phyloP scores from a whole-genome alignment of 1,284 basidiomycete genomes.

The Afroboletus lepidellus region DNA sequence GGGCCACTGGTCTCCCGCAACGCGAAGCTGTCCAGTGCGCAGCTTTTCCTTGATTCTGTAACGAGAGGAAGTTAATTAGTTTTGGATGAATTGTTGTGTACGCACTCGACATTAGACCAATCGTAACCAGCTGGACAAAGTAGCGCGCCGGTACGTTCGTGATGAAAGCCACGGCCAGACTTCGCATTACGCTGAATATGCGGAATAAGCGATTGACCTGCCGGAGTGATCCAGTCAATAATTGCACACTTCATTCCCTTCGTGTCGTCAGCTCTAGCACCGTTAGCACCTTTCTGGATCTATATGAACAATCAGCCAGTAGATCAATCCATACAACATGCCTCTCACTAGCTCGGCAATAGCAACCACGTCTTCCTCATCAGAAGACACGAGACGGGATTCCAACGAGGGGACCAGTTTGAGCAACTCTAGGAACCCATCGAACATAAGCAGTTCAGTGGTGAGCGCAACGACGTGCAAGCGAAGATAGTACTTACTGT shows the following conservation, averaged over 20 bases:
- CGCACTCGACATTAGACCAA: background rate
- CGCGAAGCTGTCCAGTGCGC: background rate
- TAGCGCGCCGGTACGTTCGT: background rate
- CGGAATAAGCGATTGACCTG: background rate
- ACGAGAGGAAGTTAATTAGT: too few relatives aligned
- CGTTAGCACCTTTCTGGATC: background rate
- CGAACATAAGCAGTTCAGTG: too few relatives aligned
- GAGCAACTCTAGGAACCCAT: background rate
- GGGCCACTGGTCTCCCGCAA: background rate
- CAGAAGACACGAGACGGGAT: background rate
- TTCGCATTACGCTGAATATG: background rate
- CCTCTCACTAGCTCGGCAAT: background rate
- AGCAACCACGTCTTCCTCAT: background rate
- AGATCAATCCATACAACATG: too few relatives aligned
- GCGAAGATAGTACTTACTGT: too few relatives aligned
- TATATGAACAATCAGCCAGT: background rate
- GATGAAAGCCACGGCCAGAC: background rate
- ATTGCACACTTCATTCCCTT: background rate
- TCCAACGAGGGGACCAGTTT: background rate
- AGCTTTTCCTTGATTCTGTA: background rate
- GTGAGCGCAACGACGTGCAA: too few relatives aligned
- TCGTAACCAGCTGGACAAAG: background rate
- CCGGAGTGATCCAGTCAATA: background rate
- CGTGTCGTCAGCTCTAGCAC: background rate
- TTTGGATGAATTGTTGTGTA: background rate